Evolutionary conservation across 2,329 filamentous ascomycete species (phyloP).

Genomic region (Alternaria tenuissima): DNA sequence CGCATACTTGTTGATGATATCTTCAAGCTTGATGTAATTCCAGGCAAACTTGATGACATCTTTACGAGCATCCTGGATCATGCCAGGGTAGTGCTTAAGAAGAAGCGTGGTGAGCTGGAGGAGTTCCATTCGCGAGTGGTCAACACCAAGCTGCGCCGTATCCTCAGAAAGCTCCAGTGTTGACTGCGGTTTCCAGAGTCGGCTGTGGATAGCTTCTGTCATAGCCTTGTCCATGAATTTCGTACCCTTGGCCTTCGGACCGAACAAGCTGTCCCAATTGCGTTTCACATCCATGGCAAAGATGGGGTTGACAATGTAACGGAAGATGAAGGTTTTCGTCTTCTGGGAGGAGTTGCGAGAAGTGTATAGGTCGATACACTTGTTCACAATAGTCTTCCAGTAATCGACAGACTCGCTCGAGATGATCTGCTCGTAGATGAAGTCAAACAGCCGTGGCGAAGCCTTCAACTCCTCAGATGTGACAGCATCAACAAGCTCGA

Average conservation of each 20-base stretch:
- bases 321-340: conserved; percentile 91
- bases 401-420: conserved; percentile 85
- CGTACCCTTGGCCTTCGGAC: conserved; percentile 64
- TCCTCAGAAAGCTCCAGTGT: conserved; percentile 84
- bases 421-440: conserved; percentile 87
- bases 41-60: conserved; percentile 99
- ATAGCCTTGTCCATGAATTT: conserved; percentile 85
- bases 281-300: conserved; percentile 95
- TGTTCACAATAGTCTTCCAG: conserved; percentile 81
- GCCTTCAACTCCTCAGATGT: conserved; percentile 83
- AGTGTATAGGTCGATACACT: conserved; percentile 87
- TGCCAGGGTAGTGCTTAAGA: conserved; percentile 90
- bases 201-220: conserved; percentile 88
- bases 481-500: conserved; percentile 82
- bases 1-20: conserved; percentile 98
- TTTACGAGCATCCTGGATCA: conserved; percentile 90
- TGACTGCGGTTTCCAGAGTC: conserved; percentile 88
- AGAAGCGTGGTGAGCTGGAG: conserved; percentile 94
- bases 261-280: conserved; percentile 68
- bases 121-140: conserved; percentile 95
- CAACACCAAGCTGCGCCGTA: conserved; percentile 81
- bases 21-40: conserved; percentile 95
- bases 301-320: conserved; percentile 93
- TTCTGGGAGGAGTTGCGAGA: conserved; percentile 81
- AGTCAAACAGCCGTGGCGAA: conserved; percentile 77